Evolutionary conservation across 2,329 filamentous ascomycete genomes (phyloP), one percentile per base, ranked within the genome.

Genomic region (Mycosphaerella sp.): DNA sequence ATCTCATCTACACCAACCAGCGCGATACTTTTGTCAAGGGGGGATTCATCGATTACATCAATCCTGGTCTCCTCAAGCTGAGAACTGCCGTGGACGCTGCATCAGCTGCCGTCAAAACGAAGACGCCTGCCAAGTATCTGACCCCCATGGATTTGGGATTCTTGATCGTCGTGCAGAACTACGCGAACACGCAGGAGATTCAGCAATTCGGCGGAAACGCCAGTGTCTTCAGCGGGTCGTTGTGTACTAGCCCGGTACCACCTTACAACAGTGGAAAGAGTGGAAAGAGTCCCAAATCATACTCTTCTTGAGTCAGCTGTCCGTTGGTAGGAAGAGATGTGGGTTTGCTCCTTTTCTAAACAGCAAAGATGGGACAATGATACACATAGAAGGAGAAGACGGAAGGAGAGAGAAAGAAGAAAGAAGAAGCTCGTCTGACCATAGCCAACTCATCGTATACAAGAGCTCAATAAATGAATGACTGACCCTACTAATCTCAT

Each of bases 101-200:
- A n/a, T 45, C 45, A n/a, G 39, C 45, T 39, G 51, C 51, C 2
- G 31, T 54, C 3, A 12, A 42, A 38, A 34, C 40, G 46, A 49
- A 36, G 38, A 42, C 38, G 3, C 46, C 32, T 10, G 17, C 46
- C 11, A 38, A 26, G 23, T 36, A 49, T 10, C 32, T 54, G 11
- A 54, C 51, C 11, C 45, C 51, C 1, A 17, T 50, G 32, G 48
- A 36, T 21, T 21, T 54, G 45, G 45, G 45, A 1, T 49, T 54
- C n/a, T 9, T 54, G 45, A 48, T 41, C 31, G 49, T 54, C 6
- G 45, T 29, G 4, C 51, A 48, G 45, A 32, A 54, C 21, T 50
- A 54, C 21, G 49, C 51, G 12, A 49, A 54, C 9, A 44, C 51
- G 8, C 51, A 54, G 31, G 51, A 49, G 14, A 44, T 48, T 14